Base-by-base conservation (phyloP, 805 yeast genomes). In the Nakazawaea peltata region DNA sequence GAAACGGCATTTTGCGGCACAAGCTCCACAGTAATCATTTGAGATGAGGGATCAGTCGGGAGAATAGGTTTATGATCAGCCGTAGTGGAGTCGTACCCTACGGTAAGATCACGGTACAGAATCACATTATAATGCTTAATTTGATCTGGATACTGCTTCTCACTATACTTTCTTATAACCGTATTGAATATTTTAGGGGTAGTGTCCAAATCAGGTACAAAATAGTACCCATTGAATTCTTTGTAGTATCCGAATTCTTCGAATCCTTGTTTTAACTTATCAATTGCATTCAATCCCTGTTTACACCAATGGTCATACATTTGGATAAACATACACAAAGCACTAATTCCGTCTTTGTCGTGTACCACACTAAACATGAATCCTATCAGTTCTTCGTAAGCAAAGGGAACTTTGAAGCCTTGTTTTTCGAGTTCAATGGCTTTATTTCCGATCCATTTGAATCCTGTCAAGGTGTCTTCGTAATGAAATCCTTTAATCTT, bases 401-500 rank as follows among this genome's bases (percentile, higher is more conserved):
- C 97, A 61, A 90, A 87, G 0, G 95, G 94, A 1, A 88, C 95
- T 4, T 35, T 43, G 47, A 50, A 74, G 0, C 94, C 95, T 29
- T 70, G 53, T 0, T 50, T 42, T 43, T 81, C 86, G 32, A 84
- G 61, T 6, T 78, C 82, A 24, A 81, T 74, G 2, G 95, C 92
- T 43, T 75, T 72, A 51, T 90, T 90, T 3, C 97, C 98, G 25
- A 90, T 80, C 98, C 98, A 90, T 59, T 90, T 90, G 65, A 90
- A 90, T 1, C 98, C 98, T 1, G 97, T 90, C 38, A 90, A 65
- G 0, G 97, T 90, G 42, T 92, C 97, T 28, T 63, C 68, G 55
- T 69, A 82, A 30, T 71, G 63, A 50, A 81, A 79, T 0, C 80
- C 79, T 30, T 72, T 65, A 4, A 49, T 51, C 4, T 65, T 54